A percentile compares a stretch with the other conserved stretches of the same genome.
phyloP scores from a whole-genome alignment of 139 green algal genomes.

The Coccomyxa sp. region DNA sequence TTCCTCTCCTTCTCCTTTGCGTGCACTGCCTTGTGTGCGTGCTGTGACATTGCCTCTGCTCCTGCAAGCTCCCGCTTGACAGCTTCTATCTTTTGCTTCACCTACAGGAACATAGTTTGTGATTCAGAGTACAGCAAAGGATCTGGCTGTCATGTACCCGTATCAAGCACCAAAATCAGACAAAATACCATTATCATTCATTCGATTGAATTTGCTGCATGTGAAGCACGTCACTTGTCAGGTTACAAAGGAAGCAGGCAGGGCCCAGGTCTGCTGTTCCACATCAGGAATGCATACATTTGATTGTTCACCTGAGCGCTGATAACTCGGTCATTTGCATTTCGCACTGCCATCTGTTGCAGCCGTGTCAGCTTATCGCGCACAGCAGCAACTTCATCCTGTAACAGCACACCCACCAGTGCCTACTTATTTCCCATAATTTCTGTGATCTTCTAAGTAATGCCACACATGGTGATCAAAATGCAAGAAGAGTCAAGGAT shows the following conservation, averaged over 20 bases:
- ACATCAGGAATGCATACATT: too few species aligned
- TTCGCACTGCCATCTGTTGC: neutral
- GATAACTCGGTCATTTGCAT: neutral
- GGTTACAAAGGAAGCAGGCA: neutral
- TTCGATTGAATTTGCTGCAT: neutral
- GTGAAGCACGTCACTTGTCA: neutral
- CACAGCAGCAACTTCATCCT: neutral
- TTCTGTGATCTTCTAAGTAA: too few species aligned
- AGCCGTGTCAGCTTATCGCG: neutral
- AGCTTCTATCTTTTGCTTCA: neutral
- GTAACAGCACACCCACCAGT: neutral
- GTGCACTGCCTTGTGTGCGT: neutral
- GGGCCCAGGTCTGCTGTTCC: neutral
- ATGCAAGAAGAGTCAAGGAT: too few species aligned
- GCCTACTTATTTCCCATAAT: too few species aligned
- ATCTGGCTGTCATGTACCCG: neutral
- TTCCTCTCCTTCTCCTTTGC: neutral
- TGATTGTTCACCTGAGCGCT: neutral
- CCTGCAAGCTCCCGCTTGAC: neutral
- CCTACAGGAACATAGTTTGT: neutral
- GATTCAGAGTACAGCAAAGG: neutral
- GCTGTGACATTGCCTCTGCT: neutral
- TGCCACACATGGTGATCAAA: too few species aligned
- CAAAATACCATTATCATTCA: neutral
- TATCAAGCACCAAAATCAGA: neutral